These are phyloP conservation scores for Abortiporus biennis DNA, from an alignment of 1,284 basidiomycete species.

Conservation along the genomic window DNA sequence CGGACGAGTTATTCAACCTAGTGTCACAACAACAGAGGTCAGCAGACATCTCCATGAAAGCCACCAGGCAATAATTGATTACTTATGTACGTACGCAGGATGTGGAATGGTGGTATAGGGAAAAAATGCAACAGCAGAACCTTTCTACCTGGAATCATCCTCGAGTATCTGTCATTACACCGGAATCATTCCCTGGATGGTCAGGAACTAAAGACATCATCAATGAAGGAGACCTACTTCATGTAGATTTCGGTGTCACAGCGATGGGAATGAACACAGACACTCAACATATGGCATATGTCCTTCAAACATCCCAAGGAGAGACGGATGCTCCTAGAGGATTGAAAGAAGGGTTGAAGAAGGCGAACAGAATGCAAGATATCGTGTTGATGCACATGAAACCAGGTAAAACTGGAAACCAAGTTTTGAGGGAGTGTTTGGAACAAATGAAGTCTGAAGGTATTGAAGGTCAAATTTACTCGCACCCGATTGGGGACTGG, in stretches of 20 bases:
- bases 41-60: conserved; percentile 4
- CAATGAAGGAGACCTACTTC: conserved; percentile 42
- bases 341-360: conserved; percentile 37
- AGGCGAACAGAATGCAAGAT: conserved; percentile 47
- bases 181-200: conserved; percentile 40
- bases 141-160: conserved; percentile 50
- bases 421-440: conserved; percentile 34
- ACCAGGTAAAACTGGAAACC: conserved; percentile 41
- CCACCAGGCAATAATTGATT: background rate
- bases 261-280: conserved; percentile 52
- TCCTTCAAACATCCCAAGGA: conserved; percentile 34
- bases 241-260: conserved; percentile 49
- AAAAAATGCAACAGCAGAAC: conserved; percentile 43
- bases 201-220: conserved; percentile 35
- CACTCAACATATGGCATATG: conserved; percentile 50
- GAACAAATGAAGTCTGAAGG: conserved; percentile 36
- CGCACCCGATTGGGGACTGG: conserved; percentile 51
- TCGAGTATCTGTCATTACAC: conserved; percentile 39
- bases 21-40: conserved; percentile 40
- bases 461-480: conserved; percentile 45
- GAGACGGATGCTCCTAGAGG: conserved; percentile 36
- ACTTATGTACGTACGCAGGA: conserved; percentile 26
- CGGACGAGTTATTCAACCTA: conserved; percentile 32
- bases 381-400: conserved; percentile 39
- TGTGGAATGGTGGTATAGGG: conserved; percentile 49